phyloP scores from a whole-genome alignment of 1,284 basidiomycete genomes.

The Inonotus obliquus region DNA sequence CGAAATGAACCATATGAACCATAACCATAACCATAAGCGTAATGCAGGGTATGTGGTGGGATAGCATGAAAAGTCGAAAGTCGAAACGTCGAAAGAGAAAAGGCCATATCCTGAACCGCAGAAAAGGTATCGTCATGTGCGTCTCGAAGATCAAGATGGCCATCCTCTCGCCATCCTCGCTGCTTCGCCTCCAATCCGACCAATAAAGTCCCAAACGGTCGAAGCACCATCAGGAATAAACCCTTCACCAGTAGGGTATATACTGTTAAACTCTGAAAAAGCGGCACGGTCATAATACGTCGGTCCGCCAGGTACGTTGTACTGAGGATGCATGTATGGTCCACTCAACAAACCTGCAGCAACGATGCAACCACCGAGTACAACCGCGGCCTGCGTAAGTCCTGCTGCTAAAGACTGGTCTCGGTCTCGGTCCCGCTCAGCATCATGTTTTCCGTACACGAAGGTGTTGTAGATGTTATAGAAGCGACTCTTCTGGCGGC shows the following conservation, averaged over 20 bases:
- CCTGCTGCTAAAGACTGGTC: conserved; percentile 25
- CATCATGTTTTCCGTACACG: conserved; percentile 46
- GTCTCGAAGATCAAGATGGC: conserved; percentile 46
- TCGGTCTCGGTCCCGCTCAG: conserved; percentile 27
- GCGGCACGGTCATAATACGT: conserved; percentile 73
- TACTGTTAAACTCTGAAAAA: conserved; percentile 71
- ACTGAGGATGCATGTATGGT: conserved; percentile 54
- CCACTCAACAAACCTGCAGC: conserved; percentile 47
- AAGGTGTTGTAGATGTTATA: conserved; percentile 84
- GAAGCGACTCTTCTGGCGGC: conserved; percentile 45
- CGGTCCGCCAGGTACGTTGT: conserved; percentile 57
- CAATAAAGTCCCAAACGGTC: conserved; percentile 57
- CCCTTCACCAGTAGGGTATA: conserved; percentile 64
- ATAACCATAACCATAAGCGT: not conserved
- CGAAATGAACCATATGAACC: not conserved
- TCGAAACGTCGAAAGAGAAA: not conserved
- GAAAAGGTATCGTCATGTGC: not conserved
- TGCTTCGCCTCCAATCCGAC: conserved; percentile 61
- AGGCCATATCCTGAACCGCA: not conserved
- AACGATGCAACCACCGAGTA: conserved; percentile 49
- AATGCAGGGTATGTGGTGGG: not conserved
- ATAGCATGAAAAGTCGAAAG: not conserved
- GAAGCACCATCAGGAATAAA: conserved; percentile 45
- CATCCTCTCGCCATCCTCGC: conserved; percentile 67
- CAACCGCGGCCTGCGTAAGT: conserved; percentile 41